Evolutionary conservation across 345 rosid genomes (phyloP), one percentile per base, ranked within the genome.

Genomic region (Eucalyptus pauciflora): DNA sequence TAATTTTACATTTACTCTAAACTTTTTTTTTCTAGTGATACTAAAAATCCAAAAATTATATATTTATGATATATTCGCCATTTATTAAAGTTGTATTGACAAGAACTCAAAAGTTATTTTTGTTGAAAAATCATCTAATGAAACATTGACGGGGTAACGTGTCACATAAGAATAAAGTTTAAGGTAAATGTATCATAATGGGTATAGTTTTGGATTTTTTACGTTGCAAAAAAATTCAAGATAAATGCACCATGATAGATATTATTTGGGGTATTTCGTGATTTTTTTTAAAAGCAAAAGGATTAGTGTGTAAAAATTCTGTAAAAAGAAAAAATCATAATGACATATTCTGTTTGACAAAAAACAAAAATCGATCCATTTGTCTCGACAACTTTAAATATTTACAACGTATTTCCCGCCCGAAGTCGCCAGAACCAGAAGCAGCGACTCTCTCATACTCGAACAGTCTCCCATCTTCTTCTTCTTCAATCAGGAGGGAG

Each of bases 111-210:
- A 4, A 7, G 9, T 20, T 52, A 2, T 18, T 52, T 52, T 56
- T 24, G 29, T 3, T 56, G 3, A 56, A 24, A 56, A 56, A 24
- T 56, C 6, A 56, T 24, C 5, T 56, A 24, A 56, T 0, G 1
- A 0, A 56, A 56, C 1, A 22, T 56, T 24, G 13, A 24, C 7
- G 6, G 29, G 3, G 13, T 24, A 56, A 56, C 0, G 1, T 56
- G 62, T 56, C 13, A 56, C 0, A 4, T 56, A 56, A 10, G 0
- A 22, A 56, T 3, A 56, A 56, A 2, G 0, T 9, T 20, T 9
- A 56, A 56, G 29, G 0, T 56, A 56, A 22, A 22, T 22, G 3
- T 9, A 0, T 56, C 1, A 56, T 22, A 0, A 22, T 20, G 3
- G 0, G 0, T 24, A 8, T 4, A 56, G 1, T 56, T 56, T 22